phyloP scores from a whole-genome alignment of 129 eudicot species.

The Chrysanthemum makinoi region DNA sequence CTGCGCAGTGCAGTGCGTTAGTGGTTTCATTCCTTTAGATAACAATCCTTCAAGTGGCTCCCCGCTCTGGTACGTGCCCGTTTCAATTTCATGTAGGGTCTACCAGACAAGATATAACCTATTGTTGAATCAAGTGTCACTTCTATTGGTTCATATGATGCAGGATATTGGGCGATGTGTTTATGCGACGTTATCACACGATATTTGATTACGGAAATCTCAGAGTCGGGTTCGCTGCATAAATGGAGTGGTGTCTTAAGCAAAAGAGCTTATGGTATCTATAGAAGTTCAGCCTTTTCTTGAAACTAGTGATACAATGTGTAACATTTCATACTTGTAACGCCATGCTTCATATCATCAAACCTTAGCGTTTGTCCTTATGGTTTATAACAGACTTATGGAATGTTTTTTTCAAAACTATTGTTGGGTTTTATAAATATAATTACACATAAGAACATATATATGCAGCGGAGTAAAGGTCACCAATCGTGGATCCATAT shows the following conservation, averaged over 20 bases:
- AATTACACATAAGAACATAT: too few relatives aligned
- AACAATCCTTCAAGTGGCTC: constrained; percentile 35
- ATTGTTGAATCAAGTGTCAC: background rate
- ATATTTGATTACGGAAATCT: constrained; percentile 63
- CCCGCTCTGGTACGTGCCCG: constrained; percentile 45
- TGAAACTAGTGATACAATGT: background rate
- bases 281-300: background rate
- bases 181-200: constrained; percentile 91
- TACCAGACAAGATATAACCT: background rate
- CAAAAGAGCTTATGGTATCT: background rate
- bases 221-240: constrained; percentile 83
- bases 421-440: too few relatives aligned
- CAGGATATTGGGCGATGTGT: constrained; percentile 87
- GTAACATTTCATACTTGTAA: background rate
- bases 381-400: too few relatives aligned
- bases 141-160: constrained; percentile 7
- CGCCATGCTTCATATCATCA: too few relatives aligned
- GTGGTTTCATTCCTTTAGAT: constrained; percentile 45
- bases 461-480: too few relatives aligned
- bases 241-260: constrained; percentile 2
- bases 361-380: too few relatives aligned
- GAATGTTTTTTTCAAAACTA: too few relatives aligned
- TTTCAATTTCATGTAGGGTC: too few relatives aligned
- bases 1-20: constrained; percentile 34
- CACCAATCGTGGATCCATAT: too few relatives aligned